These are phyloP conservation scores for Capronia epimyces DNA, from an alignment of 2,329 filamentous ascomycete species.

Conservation along the genomic window DNA sequence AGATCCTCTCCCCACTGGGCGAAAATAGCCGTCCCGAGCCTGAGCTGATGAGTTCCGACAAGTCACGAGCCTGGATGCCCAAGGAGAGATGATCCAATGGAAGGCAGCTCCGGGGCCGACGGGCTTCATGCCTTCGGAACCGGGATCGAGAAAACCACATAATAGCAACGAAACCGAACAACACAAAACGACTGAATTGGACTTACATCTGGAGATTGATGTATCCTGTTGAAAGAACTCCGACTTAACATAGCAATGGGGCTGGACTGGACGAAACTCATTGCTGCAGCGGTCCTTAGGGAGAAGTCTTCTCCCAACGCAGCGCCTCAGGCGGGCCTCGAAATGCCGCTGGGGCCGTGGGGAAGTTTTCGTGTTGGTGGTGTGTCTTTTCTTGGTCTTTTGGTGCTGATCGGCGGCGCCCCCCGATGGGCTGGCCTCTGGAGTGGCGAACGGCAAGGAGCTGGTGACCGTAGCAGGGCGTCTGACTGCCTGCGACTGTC, in stretches of 20 bases:
- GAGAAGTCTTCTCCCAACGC: background rate
- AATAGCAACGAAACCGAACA: background rate
- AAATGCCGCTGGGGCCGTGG: background rate
- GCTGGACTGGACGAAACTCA: conserved; percentile 27
- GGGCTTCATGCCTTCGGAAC: background rate
- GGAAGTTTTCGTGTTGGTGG: background rate
- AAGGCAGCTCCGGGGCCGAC: background rate
- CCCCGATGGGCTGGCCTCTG: background rate
- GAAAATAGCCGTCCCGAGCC: background rate
- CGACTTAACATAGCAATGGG: conserved; percentile 21
- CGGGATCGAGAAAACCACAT: background rate
- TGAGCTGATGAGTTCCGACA: background rate
- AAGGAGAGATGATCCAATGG: background rate
- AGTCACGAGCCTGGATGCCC: background rate
- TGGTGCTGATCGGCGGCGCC: background rate
- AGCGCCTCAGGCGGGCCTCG: background rate
- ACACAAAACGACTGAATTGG: background rate
- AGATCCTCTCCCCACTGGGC: background rate
- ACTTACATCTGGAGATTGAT: conserved; percentile 20
- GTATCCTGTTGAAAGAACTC: conserved; percentile 19
- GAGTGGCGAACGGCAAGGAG: background rate
- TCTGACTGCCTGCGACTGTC: background rate
- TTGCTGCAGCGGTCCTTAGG: conserved; percentile 2
- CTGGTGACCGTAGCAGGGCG: background rate
- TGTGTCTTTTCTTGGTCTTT: background rate